Conservation (phyloP, 2,329 filamentous ascomycete genomes). For the Alternaria sp. region DNA sequence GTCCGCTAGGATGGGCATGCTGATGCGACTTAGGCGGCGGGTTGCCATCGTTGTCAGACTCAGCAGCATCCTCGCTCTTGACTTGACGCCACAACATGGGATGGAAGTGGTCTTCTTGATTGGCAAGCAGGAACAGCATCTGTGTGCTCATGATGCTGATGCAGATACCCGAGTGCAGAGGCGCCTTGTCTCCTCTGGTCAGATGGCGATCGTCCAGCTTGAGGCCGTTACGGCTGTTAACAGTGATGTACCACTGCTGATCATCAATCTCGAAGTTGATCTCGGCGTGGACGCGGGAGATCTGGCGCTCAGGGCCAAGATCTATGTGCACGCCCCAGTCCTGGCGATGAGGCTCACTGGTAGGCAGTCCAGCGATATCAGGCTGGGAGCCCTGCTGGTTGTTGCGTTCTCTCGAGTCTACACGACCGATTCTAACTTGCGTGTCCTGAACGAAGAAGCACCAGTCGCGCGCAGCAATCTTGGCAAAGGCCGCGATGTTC, state of each 20-base stretch:
- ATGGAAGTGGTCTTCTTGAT: constrained; percentile 74
- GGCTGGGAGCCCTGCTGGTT: constrained; percentile 40
- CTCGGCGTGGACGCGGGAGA: constrained; percentile 60
- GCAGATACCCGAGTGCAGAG: constrained; percentile 84
- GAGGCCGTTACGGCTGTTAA: constrained; percentile 91
- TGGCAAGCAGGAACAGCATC: constrained; percentile 98
- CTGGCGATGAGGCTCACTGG: constrained; percentile 33
- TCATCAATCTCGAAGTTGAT: constrained; percentile 56
- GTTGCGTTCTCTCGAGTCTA: constrained; percentile 42
- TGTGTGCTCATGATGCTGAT: constrained; percentile 92
- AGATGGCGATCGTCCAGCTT: constrained; percentile 79
- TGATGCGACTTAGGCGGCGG: constrained; percentile 43
- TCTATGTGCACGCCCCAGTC: constrained; percentile 78
- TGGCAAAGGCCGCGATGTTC: constrained; percentile 73
- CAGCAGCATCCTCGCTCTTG: constrained; percentile 46
- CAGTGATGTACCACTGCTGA: constrained; percentile 79
- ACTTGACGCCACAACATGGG: constrained; percentile 72
- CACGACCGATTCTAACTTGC: constrained; percentile 77
- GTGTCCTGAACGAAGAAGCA: constrained; percentile 82
- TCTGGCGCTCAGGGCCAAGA: constrained; percentile 64
- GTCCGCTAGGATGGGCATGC: constrained; percentile 44
- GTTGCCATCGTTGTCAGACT: constrained; percentile 52
- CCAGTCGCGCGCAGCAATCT: constrained; percentile 83
- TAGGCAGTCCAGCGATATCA: constrained; percentile 33
- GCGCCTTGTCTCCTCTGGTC: constrained; percentile 70